phyloP scores from a whole-genome alignment of 2,329 filamentous ascomycete species.

The Fusarium floridanum region DNA sequence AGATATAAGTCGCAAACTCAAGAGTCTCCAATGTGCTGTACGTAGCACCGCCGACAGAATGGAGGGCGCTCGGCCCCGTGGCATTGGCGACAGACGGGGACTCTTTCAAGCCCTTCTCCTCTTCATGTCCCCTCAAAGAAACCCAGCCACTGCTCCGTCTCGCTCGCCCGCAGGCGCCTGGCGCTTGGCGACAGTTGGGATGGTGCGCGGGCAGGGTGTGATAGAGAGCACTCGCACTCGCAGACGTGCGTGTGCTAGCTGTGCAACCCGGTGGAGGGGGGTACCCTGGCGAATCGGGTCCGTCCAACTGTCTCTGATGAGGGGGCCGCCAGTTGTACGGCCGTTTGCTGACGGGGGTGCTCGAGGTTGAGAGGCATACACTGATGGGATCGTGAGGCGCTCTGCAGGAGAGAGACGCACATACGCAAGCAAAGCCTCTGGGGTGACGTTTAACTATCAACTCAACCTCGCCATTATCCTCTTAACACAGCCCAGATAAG shows the following conservation, averaged over 20 bases:
- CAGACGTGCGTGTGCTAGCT: constrained; percentile 23
- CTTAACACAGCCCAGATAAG: neutral
- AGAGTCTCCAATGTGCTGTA: neutral
- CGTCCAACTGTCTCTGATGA: constrained; percentile 16
- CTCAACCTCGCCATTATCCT: neutral
- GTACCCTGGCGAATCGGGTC: constrained; percentile 29
- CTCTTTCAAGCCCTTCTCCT: constrained; percentile 20
- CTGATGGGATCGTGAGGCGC: neutral
- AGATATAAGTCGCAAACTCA: neutral
- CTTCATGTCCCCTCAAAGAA: constrained; percentile 17
- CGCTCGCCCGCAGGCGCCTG: constrained; percentile 24
- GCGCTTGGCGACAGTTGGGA: constrained; percentile 40
- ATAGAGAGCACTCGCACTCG: constrained; percentile 18
- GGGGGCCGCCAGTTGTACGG: constrained; percentile 1
- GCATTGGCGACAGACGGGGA: neutral
- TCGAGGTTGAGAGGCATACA: neutral
- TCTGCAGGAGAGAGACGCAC: neutral
- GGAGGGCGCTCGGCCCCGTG: neutral
- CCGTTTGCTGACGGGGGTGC: constrained; percentile 6
- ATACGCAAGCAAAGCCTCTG: neutral
- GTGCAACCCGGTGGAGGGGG: constrained; percentile 21
- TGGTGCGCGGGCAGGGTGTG: constrained; percentile 35
- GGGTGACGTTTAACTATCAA: neutral
- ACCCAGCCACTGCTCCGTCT: constrained; percentile 13
- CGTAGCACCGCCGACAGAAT: neutral